Evolutionary conservation across 2,329 filamentous ascomycete genomes (phyloP), one percentile per base, ranked within the genome.

Genomic region (Claviceps paspali): DNA sequence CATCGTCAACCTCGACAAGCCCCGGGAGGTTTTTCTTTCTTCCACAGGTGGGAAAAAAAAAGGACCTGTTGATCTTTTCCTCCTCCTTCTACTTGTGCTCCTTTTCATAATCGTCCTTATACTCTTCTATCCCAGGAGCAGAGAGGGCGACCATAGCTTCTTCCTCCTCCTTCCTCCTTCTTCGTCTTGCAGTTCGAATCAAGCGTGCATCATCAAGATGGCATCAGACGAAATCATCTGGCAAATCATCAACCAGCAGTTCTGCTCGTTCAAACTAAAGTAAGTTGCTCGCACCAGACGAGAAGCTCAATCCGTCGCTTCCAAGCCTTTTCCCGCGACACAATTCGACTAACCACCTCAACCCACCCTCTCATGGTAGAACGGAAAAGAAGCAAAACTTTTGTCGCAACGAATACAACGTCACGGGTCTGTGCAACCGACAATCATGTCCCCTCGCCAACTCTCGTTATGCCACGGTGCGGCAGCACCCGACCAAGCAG

Each of bases 151-250:
- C n/a, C n/a, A n/a, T n/a, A n/a, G n/a, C n/a, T n/a, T n/a, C n/a
- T n/a, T n/a, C n/a, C n/a, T n/a, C n/a, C n/a, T n/a, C n/a, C n/a
- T n/a, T n/a, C n/a, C n/a, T n/a, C n/a, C n/a, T n/a, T n/a, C n/a
- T n/a, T n/a, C n/a, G n/a, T 12, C 6, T 19, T 18, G 18, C 3
- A 12, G 12, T 32, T 32, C 29, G 17, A 30, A 19, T 11, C 10
- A 6, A 30, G 19, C 18, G 19, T 22, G 8, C 10, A 22, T 14
- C 24, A 29, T 24, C 52, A 62, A 41, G 40, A 92, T 91, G 82
- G 76, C 83, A 41, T 92, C 85, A 45, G 88, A 96, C 68, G 88
- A 96, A 62, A 92, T 96, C 47, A 80, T 96, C 45, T 98, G 91
- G 91, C 79, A 87, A 58, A 83, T 95, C 40, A 94, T 95, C 49